Base-by-base conservation (phyloP, 1,284 basidiomycete genomes). In the Naganishia liquefaciens region DNA sequence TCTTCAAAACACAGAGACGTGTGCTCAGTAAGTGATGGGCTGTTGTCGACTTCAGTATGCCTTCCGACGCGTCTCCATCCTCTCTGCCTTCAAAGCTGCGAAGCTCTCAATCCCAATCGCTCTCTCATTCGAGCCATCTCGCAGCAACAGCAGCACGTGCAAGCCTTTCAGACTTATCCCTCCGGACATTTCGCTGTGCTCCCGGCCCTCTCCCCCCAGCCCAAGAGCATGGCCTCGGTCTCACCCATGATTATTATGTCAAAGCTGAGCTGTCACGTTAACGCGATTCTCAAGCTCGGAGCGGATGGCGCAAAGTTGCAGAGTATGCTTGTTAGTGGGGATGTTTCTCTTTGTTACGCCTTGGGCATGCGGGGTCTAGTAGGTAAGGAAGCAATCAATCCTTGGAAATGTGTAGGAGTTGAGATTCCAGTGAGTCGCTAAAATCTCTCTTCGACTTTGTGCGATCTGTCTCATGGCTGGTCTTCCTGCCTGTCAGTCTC, bases 371-470 rank as follows among this genome's bases (percentile, higher is more conserved):
- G 57, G 27, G 66, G 66, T 2, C 47, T 67, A 9, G 46, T 67
- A 23, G 66, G 66, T n/a, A 67, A 55, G 42, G 66, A 67, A 55
- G 66, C 66, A 3, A 53, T 67, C 25, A 67, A 67, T 58, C 66
- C 66, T 3, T 67, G 66, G 66, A 64, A 62, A 50, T 58, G 52
- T 23, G 49, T 67, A 17, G 63, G 62, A 13, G 55, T 67, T 11
- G 57, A 64, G 9, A 67, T 67, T 55, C 66, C 66, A 11, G 66
- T 64, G 27, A 47, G 65, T 44, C 17, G 21, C n/a, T 6, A 46
- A 19, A 2, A 13, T 13, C 33, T 7, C 33, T 9, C 0, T 37
- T 13, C 13, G 33, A 9, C 33, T 13, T 37, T 37, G 4, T 2
- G 13, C 2, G 33, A 37, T 3, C 33, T 44, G 43, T n/a, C 19